Evolutionary conservation across 176 grass and related monocot species (phyloP).

Genomic region (Echinochloa phyllopogon): DNA sequence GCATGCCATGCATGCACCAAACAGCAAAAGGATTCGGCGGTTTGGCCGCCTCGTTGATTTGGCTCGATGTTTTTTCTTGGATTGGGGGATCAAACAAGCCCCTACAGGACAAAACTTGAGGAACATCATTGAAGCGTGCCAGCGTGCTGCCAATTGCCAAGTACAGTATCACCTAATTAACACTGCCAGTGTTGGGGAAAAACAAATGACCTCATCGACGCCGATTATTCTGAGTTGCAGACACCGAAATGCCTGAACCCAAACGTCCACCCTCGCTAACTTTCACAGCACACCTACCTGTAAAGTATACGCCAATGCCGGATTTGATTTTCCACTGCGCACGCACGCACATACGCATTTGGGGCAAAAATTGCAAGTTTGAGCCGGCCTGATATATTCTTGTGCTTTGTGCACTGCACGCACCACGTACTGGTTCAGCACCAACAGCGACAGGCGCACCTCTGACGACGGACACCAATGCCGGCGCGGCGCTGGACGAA

Average conservation of each 20-base stretch:
- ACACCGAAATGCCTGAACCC: neutral
- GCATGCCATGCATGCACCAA: conserved; percentile 41
- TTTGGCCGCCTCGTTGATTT: neutral
- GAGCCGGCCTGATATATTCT: neutral
- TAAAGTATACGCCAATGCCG: neutral
- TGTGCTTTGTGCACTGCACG: neutral
- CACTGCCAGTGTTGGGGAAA: neutral
- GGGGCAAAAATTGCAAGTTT: neutral
- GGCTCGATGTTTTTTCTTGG: neutral
- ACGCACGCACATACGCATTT: neutral
- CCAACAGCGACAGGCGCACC: conserved; percentile 35
- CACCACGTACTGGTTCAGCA: conserved; percentile 16
- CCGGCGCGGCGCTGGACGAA: conserved; percentile 5
- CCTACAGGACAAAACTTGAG: neutral
- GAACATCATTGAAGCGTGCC: neutral
- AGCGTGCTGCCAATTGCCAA: conserved; percentile 14
- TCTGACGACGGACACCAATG: neutral
- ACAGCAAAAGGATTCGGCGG: conserved; percentile 9
- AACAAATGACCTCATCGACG: neutral
- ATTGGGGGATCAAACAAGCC: neutral
- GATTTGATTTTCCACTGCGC: neutral
- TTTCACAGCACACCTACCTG: neutral
- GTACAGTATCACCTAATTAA: neutral
- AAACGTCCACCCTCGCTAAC: neutral
- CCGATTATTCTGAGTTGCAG: neutral